Evolutionary conservation across 805 yeast species (phyloP), one percentile per base, ranked within the genome.

Genomic region (Tanozyma kutaoensis): DNA sequence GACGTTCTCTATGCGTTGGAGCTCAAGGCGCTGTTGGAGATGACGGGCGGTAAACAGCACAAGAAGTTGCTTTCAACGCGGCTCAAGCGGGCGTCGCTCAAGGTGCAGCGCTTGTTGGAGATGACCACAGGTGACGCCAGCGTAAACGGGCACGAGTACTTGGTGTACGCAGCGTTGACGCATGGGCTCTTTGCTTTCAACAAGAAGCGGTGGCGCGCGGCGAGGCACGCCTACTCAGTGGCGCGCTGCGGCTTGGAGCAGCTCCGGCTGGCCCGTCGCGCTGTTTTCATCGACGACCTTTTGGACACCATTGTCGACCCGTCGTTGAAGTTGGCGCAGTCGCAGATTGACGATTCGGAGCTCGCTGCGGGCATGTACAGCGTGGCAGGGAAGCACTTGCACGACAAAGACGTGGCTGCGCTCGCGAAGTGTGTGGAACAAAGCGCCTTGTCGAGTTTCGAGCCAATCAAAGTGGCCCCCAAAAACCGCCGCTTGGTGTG

Each of bases 1-100:
- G 80, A 82, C 38, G 56, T 74, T 44, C 60, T 82, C 17, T 69
- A 65, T 38, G 77, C 86, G 1, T 62, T 72, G 46, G 85, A 77
- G 48, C 59, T 73, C 28, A 68, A 69, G 33, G 52, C 66, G 8
- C 48, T 64, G 25, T 48, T 71, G 33, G 81, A 71, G 34, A 61
- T 71, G 22, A 66, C 67, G 32, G 58, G 64, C 9, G 61, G 69
- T 7, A 54, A 52, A 19, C 65, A 65, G 29, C 66, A 75, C 32
- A 48, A 41, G 37, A 52, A 45, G 23, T 45, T 59, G 31, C 52
- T 78, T 39, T 44, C 62, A 8, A 67, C 85, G 15, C 79, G 80
- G 48, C 65, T 78, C 34, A 81, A 76, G 43, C 76, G 69, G 48
- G 72, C 88, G 2, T 48, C 64, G 16, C 48, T 50, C 25, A 58